These are phyloP conservation scores for Bipolaris gigantea DNA, from an alignment of 2,329 filamentous ascomycete species.

Conservation along the genomic window DNA sequence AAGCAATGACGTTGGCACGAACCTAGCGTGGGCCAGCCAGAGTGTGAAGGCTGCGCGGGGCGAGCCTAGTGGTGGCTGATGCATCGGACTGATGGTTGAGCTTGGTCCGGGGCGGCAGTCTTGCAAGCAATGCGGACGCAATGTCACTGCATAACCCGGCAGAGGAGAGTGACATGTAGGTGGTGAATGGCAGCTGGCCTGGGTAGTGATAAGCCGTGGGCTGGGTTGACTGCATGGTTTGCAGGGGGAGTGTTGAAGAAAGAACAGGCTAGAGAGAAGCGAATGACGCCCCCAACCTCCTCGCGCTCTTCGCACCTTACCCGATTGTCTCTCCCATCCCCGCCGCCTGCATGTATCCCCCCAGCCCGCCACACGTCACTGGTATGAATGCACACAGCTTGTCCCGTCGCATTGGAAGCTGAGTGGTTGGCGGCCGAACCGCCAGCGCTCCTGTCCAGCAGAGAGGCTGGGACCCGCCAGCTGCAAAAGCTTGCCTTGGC, in stretches of 20 bases:
- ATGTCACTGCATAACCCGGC: neutral
- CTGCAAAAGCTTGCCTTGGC: neutral
- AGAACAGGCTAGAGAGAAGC: neutral
- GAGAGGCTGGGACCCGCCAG: neutral
- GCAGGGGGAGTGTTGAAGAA: neutral
- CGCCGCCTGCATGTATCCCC: neutral
- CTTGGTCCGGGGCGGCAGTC: neutral
- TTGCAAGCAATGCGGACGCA: no score
- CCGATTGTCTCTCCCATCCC: neutral
- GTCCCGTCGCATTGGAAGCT: neutral
- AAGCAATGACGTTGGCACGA: neutral
- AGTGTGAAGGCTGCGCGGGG: neutral
- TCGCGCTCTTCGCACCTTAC: neutral
- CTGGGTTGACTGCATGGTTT: neutral
- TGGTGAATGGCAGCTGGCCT: neutral
- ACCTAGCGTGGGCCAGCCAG: neutral
- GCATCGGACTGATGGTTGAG: neutral
- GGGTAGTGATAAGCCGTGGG: neutral
- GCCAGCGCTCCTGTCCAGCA: neutral
- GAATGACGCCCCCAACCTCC: constrained; percentile 3
- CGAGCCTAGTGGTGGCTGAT: neutral
- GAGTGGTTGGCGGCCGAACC: neutral
- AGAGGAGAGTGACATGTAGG: neutral
- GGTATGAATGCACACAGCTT: neutral
- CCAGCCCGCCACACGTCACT: constrained; percentile 1